Evolutionary conservation across 164 flowering plant species (phyloP).

Genomic region (Berberis vulgaris): DNA sequence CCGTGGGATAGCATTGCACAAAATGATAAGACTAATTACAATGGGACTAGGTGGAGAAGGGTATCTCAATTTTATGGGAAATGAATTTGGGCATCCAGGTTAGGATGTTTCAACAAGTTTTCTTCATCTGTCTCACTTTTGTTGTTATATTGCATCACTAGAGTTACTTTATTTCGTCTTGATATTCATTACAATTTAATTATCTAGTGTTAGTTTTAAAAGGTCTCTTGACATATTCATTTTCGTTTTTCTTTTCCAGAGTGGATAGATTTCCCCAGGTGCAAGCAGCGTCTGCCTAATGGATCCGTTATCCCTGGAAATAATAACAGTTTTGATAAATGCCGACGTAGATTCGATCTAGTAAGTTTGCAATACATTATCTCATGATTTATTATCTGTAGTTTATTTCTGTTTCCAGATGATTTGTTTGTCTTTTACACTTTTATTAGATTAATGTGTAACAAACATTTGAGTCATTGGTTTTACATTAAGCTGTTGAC

Average conservation of each 20-base stretch:
- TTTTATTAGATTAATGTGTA: too few relatives aligned
- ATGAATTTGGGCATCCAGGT: constrained; percentile 99
- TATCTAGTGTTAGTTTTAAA: too few relatives aligned
- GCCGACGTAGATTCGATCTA: constrained; percentile 95
- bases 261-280: constrained; percentile 98
- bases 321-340: constrained; percentile 74
- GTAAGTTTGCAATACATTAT: constrained; percentile 31
- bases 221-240: background rate
- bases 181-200: too few relatives aligned
- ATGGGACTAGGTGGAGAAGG: constrained; percentile 99
- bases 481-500: too few relatives aligned
- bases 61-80: constrained; percentile 98
- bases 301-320: constrained; percentile 82
- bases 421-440: too few relatives aligned
- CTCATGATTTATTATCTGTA: background rate
- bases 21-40: constrained; percentile 96
- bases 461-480: too few relatives aligned
- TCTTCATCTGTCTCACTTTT: background rate
- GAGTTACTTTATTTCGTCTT: too few relatives aligned
- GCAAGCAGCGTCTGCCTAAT: constrained; percentile 64
- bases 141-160: background rate
- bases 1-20: constrained; percentile 97
- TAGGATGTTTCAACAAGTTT: background rate
- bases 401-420: too few relatives aligned
- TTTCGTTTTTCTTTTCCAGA: constrained; percentile 30